Evolutionary conservation across 2,329 filamentous ascomycete genomes (phyloP).

Genomic region (Aspergillus versicolor): DNA sequence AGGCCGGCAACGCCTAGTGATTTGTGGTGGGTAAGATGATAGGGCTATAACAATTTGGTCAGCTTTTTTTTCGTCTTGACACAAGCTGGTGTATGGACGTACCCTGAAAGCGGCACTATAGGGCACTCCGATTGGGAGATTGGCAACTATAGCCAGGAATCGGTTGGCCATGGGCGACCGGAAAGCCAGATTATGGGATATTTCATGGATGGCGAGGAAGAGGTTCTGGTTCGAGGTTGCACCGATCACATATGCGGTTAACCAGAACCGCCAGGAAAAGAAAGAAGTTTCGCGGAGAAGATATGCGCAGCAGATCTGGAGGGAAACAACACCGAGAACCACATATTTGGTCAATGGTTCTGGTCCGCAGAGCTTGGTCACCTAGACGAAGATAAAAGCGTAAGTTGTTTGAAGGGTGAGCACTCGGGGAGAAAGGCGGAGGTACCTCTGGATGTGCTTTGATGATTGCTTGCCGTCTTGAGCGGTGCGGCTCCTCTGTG

Average conservation of each 20-base stretch:
- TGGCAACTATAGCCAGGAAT: slow-evolving; percentile 86
- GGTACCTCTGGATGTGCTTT: slow-evolving; percentile 93
- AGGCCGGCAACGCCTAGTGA: slow-evolving; percentile 94
- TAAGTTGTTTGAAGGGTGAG: slow-evolving; percentile 3
- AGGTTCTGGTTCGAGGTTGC: slow-evolving; percentile 98
- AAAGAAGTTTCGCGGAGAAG: slow-evolving; percentile 74
- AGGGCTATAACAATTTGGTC: slow-evolving; percentile 58
- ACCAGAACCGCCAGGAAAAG: slow-evolving; percentile 80
- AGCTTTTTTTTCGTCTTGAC: neutral
- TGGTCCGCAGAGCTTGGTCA: slow-evolving; percentile 94
- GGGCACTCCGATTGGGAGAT: slow-evolving; percentile 90
- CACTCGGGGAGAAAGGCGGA: neutral
- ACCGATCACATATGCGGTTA: slow-evolving; percentile 84
- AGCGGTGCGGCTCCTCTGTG: slow-evolving; percentile 94
- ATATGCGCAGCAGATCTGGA: slow-evolving; percentile 78
- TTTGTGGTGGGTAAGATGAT: slow-evolving; percentile 98
- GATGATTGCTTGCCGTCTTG: slow-evolving; percentile 88
- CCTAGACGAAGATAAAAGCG: slow-evolving; percentile 50
- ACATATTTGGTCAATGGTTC: slow-evolving; percentile 95
- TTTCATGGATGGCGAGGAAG: slow-evolving; percentile 98
- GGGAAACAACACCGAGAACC: slow-evolving; percentile 75
- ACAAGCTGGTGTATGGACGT: slow-evolving; percentile 28
- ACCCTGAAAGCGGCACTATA: slow-evolving; percentile 95
- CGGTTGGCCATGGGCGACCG: slow-evolving; percentile 76
- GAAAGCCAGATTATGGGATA: slow-evolving; percentile 96